phyloP scores from a whole-genome alignment of 345 rosid genomes.

The Eutrema yunnanense region DNA sequence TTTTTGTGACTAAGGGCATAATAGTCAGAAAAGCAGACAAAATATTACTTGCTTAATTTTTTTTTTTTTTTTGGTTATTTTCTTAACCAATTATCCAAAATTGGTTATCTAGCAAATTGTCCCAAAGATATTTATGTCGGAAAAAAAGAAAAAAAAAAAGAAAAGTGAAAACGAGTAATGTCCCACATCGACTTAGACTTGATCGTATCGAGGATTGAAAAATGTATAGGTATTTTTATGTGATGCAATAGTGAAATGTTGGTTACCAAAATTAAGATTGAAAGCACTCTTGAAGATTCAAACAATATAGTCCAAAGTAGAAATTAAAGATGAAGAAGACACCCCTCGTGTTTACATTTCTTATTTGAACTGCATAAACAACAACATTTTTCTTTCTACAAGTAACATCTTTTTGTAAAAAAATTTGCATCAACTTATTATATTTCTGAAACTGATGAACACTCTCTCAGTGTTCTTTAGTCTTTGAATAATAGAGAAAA shows the following conservation, averaged over 20 bases:
- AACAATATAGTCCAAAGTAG: background rate
- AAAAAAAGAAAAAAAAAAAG: no score
- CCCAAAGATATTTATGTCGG: no score
- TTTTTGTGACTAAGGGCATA: no score
- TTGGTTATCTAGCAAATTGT: no score
- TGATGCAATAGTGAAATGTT: background rate
- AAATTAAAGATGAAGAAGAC: background rate
- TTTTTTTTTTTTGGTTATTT: no score
- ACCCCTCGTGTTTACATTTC: slow-evolving; percentile 9
- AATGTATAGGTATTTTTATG: background rate
- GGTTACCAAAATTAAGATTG: background rate
- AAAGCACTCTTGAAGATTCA: background rate
- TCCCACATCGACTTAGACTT: no score
- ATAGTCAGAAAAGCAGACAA: no score
- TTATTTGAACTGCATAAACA: background rate
- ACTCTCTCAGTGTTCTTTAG: background rate
- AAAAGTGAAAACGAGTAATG: background rate
- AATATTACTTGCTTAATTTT: no score
- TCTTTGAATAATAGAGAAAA: background rate
- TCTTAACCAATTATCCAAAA: no score
- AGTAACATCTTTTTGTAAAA: background rate
- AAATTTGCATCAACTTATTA: slow-evolving; percentile 5
- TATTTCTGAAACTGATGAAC: slow-evolving; percentile 1
- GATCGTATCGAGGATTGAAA: background rate
- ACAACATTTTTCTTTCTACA: background rate